Conservation (phyloP, 257 asterid species). For the Craterostigma plantagineum region DNA sequence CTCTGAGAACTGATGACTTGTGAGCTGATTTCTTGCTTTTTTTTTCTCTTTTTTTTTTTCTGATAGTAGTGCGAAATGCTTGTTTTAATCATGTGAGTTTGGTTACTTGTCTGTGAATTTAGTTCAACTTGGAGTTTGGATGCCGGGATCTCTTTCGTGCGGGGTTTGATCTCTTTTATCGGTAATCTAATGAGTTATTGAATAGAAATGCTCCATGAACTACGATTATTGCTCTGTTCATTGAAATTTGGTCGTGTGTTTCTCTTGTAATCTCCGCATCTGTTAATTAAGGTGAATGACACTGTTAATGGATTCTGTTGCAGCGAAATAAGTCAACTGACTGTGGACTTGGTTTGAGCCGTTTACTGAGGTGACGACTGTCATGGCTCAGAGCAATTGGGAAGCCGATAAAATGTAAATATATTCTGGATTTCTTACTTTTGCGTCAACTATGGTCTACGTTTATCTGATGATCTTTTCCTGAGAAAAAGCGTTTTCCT, state of each 20-base stretch:
- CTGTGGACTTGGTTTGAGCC: constrained; percentile 2
- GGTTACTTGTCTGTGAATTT: constrained; percentile 12
- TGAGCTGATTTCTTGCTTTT: too few species aligned
- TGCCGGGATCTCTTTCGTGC: constrained; percentile 50
- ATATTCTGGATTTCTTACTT: constrained; percentile 2
- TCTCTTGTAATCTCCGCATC: background rate
- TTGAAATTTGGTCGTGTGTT: background rate
- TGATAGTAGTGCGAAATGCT: constrained; percentile 9
- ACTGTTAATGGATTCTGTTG: constrained; percentile 14
- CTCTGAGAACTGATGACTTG: too few species aligned
- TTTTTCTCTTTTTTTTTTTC: constrained; percentile 1
- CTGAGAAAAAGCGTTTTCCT: background rate
- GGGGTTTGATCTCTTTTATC: constrained; percentile 29
- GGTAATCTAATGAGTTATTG: constrained; percentile 12
- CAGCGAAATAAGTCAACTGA: constrained; percentile 13
- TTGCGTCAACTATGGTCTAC: background rate
- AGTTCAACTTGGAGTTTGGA: too few species aligned
- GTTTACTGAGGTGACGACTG: constrained; percentile 9
- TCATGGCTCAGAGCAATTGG: constrained; percentile 99
- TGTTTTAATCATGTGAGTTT: constrained; percentile 8
- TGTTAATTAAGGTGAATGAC: constrained; percentile 8
- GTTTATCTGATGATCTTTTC: background rate
- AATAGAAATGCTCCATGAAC: background rate
- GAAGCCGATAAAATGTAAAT: constrained; percentile 95
- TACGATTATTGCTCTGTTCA: background rate